phyloP scores from a whole-genome alignment of 2,329 filamentous ascomycete genomes.

The Trichoderma atrobrunneum region DNA sequence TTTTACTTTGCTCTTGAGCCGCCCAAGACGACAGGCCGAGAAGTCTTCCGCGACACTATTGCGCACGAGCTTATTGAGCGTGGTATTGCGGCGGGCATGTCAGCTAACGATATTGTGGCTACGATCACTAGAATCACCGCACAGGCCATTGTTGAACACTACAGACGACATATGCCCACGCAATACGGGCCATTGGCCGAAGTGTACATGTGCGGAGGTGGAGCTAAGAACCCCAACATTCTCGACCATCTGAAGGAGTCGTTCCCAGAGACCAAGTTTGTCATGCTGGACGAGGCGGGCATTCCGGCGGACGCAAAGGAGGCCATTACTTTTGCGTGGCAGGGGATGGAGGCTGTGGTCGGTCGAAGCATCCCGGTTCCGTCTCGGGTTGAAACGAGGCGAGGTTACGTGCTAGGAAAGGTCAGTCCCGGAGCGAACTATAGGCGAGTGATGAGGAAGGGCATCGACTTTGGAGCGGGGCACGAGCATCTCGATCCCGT shows the following conservation, averaged over 20 bases:
- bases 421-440: conserved; percentile 54
- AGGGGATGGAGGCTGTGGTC: conserved; percentile 58
- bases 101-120: conserved; percentile 52
- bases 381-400: conserved; percentile 48
- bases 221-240: conserved; percentile 58
- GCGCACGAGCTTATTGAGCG: conserved; percentile 51
- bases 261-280: conserved; percentile 48
- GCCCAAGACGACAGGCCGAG: conserved; percentile 57
- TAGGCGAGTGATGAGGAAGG: conserved; percentile 50
- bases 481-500: conserved; percentile 45
- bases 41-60: conserved; percentile 57
- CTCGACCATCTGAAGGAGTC: conserved; percentile 47
- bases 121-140: conserved; percentile 59
- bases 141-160: conserved; percentile 53
- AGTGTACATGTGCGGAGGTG: conserved; percentile 60
- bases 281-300: conserved; percentile 56
- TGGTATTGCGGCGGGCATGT: conserved; percentile 43
- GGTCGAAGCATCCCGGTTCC: conserved; percentile 55
- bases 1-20: conserved; percentile 50
- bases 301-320: conserved; percentile 58
- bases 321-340: conserved; percentile 54
- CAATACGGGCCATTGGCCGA: conserved; percentile 43
- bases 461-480: conserved; percentile 48
- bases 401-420: conserved; percentile 53
- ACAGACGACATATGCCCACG: conserved; percentile 45